These are phyloP conservation scores for Pythium chondricola DNA, from an alignment of 352 stramenopile species.

Conservation along the genomic window DNA sequence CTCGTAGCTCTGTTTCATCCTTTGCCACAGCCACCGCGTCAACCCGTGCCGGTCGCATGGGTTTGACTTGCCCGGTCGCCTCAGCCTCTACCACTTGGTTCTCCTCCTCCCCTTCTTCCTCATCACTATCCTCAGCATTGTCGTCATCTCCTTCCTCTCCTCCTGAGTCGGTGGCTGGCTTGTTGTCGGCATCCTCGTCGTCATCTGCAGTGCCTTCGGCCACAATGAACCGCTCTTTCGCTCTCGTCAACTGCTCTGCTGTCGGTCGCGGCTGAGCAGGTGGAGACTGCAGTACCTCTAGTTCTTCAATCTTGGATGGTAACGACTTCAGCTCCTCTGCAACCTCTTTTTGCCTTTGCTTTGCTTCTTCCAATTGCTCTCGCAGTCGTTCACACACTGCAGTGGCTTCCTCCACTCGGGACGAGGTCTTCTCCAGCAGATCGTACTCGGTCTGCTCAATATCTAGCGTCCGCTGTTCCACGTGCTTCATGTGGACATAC, in stretches of 20 bases:
- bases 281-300: slow-evolving; percentile 21
- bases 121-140: slow-evolving; percentile 10
- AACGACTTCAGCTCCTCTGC: slow-evolving; percentile 26
- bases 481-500: slow-evolving; percentile 54
- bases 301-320: slow-evolving; percentile 18
- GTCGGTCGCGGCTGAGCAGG: slow-evolving; percentile 28
- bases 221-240: slow-evolving; percentile 27
- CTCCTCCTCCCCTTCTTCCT: slow-evolving; percentile 2
- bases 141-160: neutral
- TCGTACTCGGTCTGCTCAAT: slow-evolving; percentile 62
- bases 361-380: slow-evolving; percentile 28
- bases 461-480: slow-evolving; percentile 38
- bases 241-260: slow-evolving; percentile 30
- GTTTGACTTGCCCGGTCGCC: neutral
- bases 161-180: too few species aligned
- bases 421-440: slow-evolving; percentile 55
- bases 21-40: slow-evolving; percentile 10
- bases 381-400: slow-evolving; percentile 28
- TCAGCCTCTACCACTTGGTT: slow-evolving; percentile 4
- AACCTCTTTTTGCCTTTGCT: slow-evolving; percentile 20
- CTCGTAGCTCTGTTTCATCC: slow-evolving; percentile 44
- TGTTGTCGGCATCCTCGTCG: too few species aligned
- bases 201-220: slow-evolving; percentile 16
- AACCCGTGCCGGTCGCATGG: neutral
- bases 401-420: slow-evolving; percentile 43